Conservation (phyloP, 1,284 basidiomycete genomes). For the Megacollybia platyphylla region DNA sequence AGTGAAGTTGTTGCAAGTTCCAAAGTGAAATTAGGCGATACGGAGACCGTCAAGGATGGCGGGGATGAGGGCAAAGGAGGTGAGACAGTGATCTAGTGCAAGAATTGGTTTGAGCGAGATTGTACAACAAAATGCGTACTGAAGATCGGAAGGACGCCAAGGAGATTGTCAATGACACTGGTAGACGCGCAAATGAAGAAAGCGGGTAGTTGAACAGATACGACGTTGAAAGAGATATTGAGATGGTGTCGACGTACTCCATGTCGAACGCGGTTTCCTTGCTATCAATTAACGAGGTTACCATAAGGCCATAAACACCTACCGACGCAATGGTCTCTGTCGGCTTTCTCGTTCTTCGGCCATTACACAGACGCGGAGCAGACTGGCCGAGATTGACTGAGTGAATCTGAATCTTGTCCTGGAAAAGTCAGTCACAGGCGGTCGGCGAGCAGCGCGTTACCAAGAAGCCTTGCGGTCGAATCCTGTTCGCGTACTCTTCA, state of each 20-base stretch:
- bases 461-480: constrained; percentile 55
- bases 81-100: constrained; percentile 30
- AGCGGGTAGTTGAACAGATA: constrained; percentile 76
- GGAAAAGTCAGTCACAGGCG: constrained; percentile 5
- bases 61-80: constrained; percentile 36
- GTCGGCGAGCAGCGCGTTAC: constrained; percentile 12
- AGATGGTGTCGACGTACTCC: constrained; percentile 57
- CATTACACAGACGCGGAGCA: constrained; percentile 53
- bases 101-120: constrained; percentile 1
- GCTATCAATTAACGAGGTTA: constrained; percentile 1
- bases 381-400: constrained; percentile 61
- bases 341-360: constrained; percentile 24
- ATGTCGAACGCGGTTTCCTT: constrained; percentile 54
- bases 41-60: constrained; percentile 43
- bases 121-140: constrained; percentile 22
- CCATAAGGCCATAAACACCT: background rate
- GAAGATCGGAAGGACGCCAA: constrained; percentile 64
- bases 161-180: constrained; percentile 66
- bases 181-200: constrained; percentile 66
- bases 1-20: constrained; percentile 65
- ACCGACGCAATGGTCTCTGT: constrained; percentile 2
- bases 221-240: constrained; percentile 69
- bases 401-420: constrained; percentile 70
- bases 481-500: constrained; percentile 58
- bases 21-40: constrained; percentile 55